Evolutionary conservation across 2,329 filamentous ascomycete genomes (phyloP).

Genomic region (Pyricularia grisea): DNA sequence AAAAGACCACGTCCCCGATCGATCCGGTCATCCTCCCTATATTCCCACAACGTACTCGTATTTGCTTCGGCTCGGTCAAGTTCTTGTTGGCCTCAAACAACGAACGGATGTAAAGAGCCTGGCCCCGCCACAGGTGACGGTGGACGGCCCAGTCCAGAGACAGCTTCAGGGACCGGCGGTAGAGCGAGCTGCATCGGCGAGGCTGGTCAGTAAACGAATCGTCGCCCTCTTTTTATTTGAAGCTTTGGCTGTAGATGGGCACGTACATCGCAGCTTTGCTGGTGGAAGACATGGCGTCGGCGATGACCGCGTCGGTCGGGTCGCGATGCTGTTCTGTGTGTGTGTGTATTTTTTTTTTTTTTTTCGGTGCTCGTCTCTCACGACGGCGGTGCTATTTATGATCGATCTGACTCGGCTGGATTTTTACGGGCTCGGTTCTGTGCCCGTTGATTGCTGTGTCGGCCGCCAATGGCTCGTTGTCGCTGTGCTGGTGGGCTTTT

Average conservation of each 20-base stretch:
- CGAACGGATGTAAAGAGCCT: conserved; percentile 90
- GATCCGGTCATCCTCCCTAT: background rate
- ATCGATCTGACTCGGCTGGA: background rate
- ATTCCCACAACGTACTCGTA: background rate
- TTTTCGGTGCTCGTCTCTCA: background rate
- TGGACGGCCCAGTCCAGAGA: conserved; percentile 94
- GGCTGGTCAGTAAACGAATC: conserved; percentile 4
- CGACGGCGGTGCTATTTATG: background rate
- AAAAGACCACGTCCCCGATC: too few species aligned
- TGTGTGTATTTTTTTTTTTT: background rate
- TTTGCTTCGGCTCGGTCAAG: conserved; percentile 70
- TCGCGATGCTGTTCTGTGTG: background rate
- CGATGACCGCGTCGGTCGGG: background rate
- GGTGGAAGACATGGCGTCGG: conserved; percentile 16
- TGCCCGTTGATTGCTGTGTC: background rate
- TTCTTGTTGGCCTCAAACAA: conserved; percentile 91
- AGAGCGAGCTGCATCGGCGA: conserved; percentile 55
- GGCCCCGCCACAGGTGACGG: conserved; percentile 85
- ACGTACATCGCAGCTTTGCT: conserved; percentile 43
- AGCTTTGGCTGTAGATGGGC: background rate
- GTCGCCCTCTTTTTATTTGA: background rate
- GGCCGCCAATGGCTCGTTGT: background rate
- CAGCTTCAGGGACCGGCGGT: conserved; percentile 87
- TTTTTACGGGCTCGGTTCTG: background rate
- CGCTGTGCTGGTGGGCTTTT: background rate